Percentiles rank a stretch among this genome's conserved stretches.
Conservation (phyloP, 2,329 filamentous ascomycete genomes). For the Sporothrix sp. region DNA sequence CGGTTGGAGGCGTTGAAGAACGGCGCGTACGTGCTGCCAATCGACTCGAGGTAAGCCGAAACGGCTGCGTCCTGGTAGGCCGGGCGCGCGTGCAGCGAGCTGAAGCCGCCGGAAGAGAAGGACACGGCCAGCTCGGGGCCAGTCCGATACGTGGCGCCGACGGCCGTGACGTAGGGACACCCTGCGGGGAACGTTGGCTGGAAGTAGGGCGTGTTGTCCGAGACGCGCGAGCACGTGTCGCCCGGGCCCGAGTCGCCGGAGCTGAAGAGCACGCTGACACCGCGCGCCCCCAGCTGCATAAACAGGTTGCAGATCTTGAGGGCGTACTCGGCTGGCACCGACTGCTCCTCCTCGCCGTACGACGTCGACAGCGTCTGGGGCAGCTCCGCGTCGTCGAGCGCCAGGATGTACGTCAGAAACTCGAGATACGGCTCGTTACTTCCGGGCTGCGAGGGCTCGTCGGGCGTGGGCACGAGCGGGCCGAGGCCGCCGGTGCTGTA, state of each 20-base stretch:
- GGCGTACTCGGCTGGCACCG: slow-evolving; percentile 50
- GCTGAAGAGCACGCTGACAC: slow-evolving; percentile 54
- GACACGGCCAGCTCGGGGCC: slow-evolving; percentile 21
- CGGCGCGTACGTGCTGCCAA: slow-evolving; percentile 34
- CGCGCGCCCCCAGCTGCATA: slow-evolving; percentile 55
- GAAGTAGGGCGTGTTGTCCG: slow-evolving; percentile 30
- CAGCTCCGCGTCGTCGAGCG: slow-evolving; percentile 38
- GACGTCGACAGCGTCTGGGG: slow-evolving; percentile 55
- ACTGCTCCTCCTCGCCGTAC: slow-evolving; percentile 60
- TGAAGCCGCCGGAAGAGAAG: slow-evolving; percentile 36
- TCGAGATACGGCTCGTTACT: slow-evolving; percentile 62
- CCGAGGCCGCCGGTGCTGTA: slow-evolving; percentile 53
- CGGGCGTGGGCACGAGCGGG: slow-evolving; percentile 43
- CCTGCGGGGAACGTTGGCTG: slow-evolving; percentile 30
- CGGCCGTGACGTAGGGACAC: slow-evolving; percentile 36
- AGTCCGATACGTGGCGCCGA: slow-evolving; percentile 44
- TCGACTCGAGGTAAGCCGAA: slow-evolving; percentile 27
- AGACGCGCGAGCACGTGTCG: slow-evolving; percentile 50
- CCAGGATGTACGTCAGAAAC: slow-evolving; percentile 50
- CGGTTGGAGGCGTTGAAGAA: slow-evolving; percentile 35
- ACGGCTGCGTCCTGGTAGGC: slow-evolving; percentile 32
- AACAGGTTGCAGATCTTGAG: slow-evolving; percentile 53
- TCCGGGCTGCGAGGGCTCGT: slow-evolving; percentile 34
- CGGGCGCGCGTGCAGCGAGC: slow-evolving; percentile 34
- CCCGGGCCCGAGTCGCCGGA: slow-evolving; percentile 52